Conservation (phyloP, 2,329 filamentous ascomycete genomes). For the Fusarium liriodendri region DNA sequence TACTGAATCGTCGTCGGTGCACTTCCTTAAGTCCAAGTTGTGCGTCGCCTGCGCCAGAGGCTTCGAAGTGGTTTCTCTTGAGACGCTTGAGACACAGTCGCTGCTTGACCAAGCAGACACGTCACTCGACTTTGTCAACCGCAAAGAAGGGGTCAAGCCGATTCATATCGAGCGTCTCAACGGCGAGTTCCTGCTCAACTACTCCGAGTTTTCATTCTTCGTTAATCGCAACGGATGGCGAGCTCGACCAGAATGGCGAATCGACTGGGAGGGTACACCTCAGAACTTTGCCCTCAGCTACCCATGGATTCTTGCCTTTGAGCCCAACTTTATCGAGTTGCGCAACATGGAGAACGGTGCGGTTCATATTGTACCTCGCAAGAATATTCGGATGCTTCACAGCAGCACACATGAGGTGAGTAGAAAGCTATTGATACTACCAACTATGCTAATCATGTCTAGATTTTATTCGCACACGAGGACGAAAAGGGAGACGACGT, state of each 20-base stretch:
- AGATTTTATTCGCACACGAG: conserved; percentile 99
- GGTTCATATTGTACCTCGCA: conserved; percentile 95
- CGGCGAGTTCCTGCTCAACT: conserved; percentile 97
- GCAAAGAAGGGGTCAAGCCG: conserved; percentile 92
- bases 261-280: conserved; percentile 96
- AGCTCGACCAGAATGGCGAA: conserved; percentile 94
- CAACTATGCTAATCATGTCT: conserved; percentile 20
- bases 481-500: conserved; percentile 94
- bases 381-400: conserved; percentile 97
- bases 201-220: conserved; percentile 99
- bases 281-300: conserved; percentile 94
- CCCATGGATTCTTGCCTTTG: conserved; percentile 96
- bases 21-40: conserved; percentile 96
- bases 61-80: conserved; percentile 95
- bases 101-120: conserved; percentile 97
- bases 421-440: not conserved
- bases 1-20: conserved; percentile 96
- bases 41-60: conserved; percentile 96
- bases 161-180: conserved; percentile 98
- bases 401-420: conserved; percentile 94
- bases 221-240: conserved; percentile 99
- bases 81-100: conserved; percentile 98
- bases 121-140: conserved; percentile 94
- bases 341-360: conserved; percentile 94
- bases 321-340: conserved; percentile 97